phyloP scores from a whole-genome alignment of 805 yeast genomes.

The Candida ponderosae region DNA sequence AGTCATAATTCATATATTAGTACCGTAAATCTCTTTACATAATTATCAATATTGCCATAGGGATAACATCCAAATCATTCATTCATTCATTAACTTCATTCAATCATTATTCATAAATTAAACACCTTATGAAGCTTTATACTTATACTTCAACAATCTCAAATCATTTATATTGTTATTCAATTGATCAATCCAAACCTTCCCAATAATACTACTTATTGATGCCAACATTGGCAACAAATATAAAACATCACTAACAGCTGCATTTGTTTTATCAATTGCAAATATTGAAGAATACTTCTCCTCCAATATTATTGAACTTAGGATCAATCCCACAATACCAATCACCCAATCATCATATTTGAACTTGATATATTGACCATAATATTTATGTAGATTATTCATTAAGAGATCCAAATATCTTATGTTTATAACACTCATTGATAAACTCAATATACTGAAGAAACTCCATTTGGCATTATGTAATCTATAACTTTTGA shows the following conservation, averaged over 20 bases:
- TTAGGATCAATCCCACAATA: too few relatives aligned
- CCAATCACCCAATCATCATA: background rate
- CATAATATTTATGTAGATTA: background rate
- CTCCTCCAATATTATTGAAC: background rate
- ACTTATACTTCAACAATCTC: constrained; percentile 21
- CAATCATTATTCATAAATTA: too few relatives aligned
- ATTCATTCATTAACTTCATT: too few relatives aligned
- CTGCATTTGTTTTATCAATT: too few relatives aligned
- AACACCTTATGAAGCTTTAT: constrained; percentile 17
- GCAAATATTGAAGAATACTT: too few relatives aligned
- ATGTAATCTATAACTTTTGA: constrained; percentile 2
- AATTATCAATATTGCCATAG: too few relatives aligned
- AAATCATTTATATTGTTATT: constrained; percentile 11
- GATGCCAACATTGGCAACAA: constrained; percentile 18
- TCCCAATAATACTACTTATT: constrained; percentile 11
- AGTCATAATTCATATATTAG: too few relatives aligned
- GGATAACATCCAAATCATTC: too few relatives aligned
- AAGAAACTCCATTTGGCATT: constrained; percentile 4
- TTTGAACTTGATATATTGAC: background rate
- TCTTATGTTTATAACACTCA: background rate
- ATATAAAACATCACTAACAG: constrained; percentile 5
- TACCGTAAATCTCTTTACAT: too few relatives aligned
- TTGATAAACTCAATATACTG: background rate
- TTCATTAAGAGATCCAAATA: background rate
- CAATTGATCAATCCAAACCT: constrained; percentile 5